A percentile compares a stretch with the other conserved stretches of the same genome.
Evolutionary conservation across 352 stramenopile genomes (phyloP).

Genomic region (Globisporangium nunn): DNA sequence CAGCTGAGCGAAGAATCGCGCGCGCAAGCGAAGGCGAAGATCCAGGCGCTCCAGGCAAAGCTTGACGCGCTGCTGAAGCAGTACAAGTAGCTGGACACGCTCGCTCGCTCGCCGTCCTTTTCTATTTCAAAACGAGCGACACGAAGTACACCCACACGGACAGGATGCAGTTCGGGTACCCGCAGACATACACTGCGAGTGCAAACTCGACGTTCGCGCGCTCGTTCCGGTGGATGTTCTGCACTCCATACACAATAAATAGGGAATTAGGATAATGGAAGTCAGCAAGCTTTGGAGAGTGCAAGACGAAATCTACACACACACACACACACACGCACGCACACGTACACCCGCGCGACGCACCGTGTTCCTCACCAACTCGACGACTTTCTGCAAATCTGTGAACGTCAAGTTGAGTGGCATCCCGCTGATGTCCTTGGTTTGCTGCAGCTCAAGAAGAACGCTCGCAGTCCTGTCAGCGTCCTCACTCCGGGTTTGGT

Average conservation of each 20-base stretch:
- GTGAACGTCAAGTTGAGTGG: slow-evolving; percentile 87
- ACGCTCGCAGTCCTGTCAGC: slow-evolving; percentile 3
- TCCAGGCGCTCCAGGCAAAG: slow-evolving; percentile 65
- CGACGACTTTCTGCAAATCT: slow-evolving; percentile 71
- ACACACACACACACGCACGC: background rate
- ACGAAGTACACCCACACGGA: slow-evolving; percentile 92
- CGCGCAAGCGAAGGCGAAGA: slow-evolving; percentile 48
- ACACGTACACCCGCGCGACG: slow-evolving; percentile 3
- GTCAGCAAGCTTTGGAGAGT: background rate
- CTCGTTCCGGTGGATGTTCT: slow-evolving; percentile 88
- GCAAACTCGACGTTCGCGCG: slow-evolving; percentile 86
- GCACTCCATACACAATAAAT: background rate
- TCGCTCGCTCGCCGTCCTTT: background rate
- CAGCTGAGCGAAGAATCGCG: slow-evolving; percentile 49
- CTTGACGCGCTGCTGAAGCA: slow-evolving; percentile 53
- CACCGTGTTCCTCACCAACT: slow-evolving; percentile 81
- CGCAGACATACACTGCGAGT: slow-evolving; percentile 80
- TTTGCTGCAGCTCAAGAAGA: slow-evolving; percentile 27
- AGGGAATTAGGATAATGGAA: too few species aligned
- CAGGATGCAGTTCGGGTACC: slow-evolving; percentile 83
- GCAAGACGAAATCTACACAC: slow-evolving; percentile 2
- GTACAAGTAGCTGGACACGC: slow-evolving; percentile 29
- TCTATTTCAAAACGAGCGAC: slow-evolving; percentile 36
- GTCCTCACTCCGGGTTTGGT: background rate
- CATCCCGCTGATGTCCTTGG: slow-evolving; percentile 65